Conservation (phyloP, 1,284 basidiomycete genomes). For the Tremellales sp. region DNA sequence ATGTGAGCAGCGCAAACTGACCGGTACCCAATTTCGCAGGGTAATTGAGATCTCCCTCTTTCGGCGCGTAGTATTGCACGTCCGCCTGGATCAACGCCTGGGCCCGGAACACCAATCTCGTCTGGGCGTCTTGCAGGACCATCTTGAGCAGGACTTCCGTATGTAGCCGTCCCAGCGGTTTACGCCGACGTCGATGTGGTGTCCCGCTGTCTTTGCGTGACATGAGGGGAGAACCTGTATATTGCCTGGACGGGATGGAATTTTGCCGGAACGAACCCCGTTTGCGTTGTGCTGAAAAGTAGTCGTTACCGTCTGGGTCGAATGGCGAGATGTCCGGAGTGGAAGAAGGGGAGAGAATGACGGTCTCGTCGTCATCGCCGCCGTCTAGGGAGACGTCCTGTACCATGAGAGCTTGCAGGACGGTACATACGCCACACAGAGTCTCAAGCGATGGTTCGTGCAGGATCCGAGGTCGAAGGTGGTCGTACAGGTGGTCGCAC, state of each 20-base stretch:
- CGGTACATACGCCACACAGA: slow-evolving; percentile 88
- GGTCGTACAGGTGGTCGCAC: slow-evolving; percentile 89
- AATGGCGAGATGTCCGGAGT: slow-evolving; percentile 14
- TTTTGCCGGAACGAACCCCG: slow-evolving; percentile 3
- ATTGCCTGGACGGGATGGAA: background rate
- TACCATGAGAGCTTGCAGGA: slow-evolving; percentile 88
- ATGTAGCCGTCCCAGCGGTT: slow-evolving; percentile 57
- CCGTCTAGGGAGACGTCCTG: slow-evolving; percentile 55
- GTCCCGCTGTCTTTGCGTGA: background rate
- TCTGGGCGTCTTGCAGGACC: slow-evolving; percentile 90
- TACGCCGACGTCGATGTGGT: slow-evolving; percentile 10
- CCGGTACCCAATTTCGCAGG: slow-evolving; percentile 59
- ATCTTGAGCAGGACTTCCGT: slow-evolving; percentile 73
- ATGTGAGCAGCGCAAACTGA: too few relatives aligned
- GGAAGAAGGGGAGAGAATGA: slow-evolving; percentile 19
- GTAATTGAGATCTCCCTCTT: slow-evolving; percentile 69
- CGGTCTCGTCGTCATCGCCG: slow-evolving; percentile 29
- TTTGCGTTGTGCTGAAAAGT: slow-evolving; percentile 37
- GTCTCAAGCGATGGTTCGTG: slow-evolving; percentile 81
- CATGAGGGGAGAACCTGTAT: slow-evolving; percentile 1
- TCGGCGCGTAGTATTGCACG: slow-evolving; percentile 73
- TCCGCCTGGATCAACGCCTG: slow-evolving; percentile 83
- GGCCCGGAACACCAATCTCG: slow-evolving; percentile 86
- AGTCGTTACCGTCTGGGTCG: slow-evolving; percentile 14
- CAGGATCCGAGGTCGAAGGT: slow-evolving; percentile 84